These are phyloP conservation scores for Medicago arabica DNA, from an alignment of 306 rosid species.

Conservation along the genomic window DNA sequence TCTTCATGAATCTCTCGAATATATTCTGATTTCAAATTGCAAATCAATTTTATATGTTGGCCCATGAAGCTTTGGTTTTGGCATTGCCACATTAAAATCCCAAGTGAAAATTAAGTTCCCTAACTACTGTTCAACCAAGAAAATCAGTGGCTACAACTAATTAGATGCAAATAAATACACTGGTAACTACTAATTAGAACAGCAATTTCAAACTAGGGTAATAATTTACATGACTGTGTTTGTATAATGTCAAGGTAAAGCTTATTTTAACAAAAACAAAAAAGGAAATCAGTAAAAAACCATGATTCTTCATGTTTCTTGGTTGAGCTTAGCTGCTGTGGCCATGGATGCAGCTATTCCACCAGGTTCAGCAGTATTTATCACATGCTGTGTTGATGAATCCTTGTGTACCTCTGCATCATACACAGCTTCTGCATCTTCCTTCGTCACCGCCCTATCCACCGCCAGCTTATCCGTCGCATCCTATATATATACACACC, in stretches of 20 bases:
- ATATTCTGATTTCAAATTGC: not conserved
- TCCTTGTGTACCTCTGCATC: conserved; percentile 41
- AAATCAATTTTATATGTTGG: not conserved
- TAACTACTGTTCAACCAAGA: not conserved
- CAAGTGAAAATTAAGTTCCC: not conserved
- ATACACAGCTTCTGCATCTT: conserved; percentile 49
- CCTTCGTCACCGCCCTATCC: conserved; percentile 47
- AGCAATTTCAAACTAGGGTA: not conserved
- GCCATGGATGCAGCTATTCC: conserved; percentile 51
- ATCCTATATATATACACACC: conserved; percentile 27
- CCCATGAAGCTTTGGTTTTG: not conserved
- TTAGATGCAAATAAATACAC: no score
- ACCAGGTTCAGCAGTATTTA: conserved; percentile 5
- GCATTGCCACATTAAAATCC: not conserved
- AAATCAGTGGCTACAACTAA: not conserved
- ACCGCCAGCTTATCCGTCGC: conserved; percentile 34
- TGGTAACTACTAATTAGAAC: not conserved
- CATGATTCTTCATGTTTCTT: not conserved
- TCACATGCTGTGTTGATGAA: not conserved
- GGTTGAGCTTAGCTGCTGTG: conserved; percentile 33
- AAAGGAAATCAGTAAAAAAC: not conserved
- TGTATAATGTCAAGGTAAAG: not conserved
- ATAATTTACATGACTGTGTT: not conserved
- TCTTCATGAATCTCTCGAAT: no score
- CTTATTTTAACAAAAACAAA: not conserved